A percentile compares a stretch with the other conserved stretches of the same genome.
These are phyloP conservation scores for Malus sylvestris DNA, from an alignment of 306 rosid species.

Conservation along the genomic window DNA sequence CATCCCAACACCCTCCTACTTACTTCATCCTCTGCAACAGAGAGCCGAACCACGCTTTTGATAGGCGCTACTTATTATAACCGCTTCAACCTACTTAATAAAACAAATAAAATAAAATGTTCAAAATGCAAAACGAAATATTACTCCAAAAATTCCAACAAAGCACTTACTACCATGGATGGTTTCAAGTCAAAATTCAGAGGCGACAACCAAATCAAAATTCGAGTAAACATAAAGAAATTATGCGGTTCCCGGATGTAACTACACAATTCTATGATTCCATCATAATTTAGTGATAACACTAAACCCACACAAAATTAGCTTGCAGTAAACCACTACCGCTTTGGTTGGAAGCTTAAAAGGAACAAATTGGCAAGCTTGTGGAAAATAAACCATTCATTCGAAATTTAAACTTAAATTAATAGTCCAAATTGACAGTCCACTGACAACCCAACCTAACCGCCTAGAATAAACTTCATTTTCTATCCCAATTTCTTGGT, in stretches of 20 bases:
- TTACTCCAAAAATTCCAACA: slow-evolving; percentile 8
- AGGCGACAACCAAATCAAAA: neutral
- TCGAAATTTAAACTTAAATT: too few species aligned
- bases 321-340: neutral
- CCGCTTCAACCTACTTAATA: slow-evolving; percentile 12
- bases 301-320: neutral
- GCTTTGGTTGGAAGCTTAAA: neutral
- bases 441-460: neutral
- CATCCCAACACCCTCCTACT: slow-evolving; percentile 3
- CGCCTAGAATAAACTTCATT: neutral
- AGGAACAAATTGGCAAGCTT: neutral
- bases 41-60: neutral
- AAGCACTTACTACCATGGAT: slow-evolving; percentile 3
- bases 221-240: neutral
- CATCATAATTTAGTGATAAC: neutral
- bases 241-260: neutral
- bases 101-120: slow-evolving; percentile 1
- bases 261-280: neutral
- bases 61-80: slow-evolving; percentile 16
- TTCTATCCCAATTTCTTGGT: slow-evolving; percentile 2
- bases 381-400: neutral
- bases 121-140: neutral
- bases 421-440: neutral
- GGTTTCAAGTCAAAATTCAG: neutral
- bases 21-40: neutral